A percentile compares a stretch with the other conserved stretches of the same genome.
Evolutionary conservation across 192 early-diverging fungal genomes (phyloP).

Genomic region (Globomyces pollinis-pini): DNA sequence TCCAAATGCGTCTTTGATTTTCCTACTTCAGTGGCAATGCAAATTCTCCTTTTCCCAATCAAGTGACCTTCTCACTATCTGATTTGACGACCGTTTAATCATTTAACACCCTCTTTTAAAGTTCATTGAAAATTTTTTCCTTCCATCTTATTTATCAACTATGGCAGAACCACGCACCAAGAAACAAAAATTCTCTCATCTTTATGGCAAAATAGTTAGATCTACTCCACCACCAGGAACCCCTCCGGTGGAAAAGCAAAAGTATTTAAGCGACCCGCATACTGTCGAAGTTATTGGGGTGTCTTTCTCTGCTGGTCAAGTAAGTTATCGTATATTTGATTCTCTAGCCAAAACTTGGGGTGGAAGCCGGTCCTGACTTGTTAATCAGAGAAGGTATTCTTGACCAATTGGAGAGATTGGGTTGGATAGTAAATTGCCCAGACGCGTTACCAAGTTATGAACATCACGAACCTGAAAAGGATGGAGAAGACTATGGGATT

Average conservation of each 20-base stretch:
- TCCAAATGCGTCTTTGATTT: too few species aligned
- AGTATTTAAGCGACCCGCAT: background rate
- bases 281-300: slow-evolving; percentile 6
- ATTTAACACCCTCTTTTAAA: too few species aligned
- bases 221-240: slow-evolving; percentile 9
- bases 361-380: slow-evolving; percentile 78
- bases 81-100: too few species aligned
- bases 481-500: slow-evolving; percentile 67
- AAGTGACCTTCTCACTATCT: too few species aligned
- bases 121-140: too few species aligned
- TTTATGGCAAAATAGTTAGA: background rate
- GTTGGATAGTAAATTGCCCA: slow-evolving; percentile 64
- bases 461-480: slow-evolving; percentile 54
- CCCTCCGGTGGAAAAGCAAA: slow-evolving; percentile 7
- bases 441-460: slow-evolving; percentile 68
- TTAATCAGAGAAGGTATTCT: slow-evolving; percentile 78
- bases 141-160: too few species aligned
- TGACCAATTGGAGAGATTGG: slow-evolving; percentile 73
- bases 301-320: slow-evolving; percentile 9
- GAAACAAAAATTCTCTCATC: slow-evolving; percentile 1
- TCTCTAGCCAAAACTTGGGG: slow-evolving; percentile 80
- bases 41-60: too few species aligned
- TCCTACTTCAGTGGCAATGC: too few species aligned
- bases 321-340: background rate
- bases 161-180: background rate